Base-by-base conservation (phyloP, 345 rosid species). In the Alliaria petiolata region DNA sequence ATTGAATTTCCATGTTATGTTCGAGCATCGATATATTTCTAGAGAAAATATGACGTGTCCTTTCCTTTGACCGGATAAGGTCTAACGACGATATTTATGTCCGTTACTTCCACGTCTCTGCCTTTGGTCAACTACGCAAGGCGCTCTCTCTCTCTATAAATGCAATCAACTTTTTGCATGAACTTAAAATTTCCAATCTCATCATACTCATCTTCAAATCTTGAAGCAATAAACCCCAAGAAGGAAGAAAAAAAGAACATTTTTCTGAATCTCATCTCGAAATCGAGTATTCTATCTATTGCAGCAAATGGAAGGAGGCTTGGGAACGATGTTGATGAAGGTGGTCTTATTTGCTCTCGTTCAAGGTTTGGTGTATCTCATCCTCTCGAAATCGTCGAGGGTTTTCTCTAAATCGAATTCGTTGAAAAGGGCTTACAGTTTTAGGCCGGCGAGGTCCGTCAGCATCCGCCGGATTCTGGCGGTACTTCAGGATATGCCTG, bases 351-450 rank as follows among this genome's bases (percentile, higher is more conserved):
- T 87, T 56, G 70, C 72, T 7, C 4, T 82, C 10, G 86, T 89
- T 4, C 92, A 89, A 67, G 86, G 78, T 19, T 66, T 89, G 77
- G 85, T 89, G 7, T 89, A 85, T 69, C 76, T 87, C 47, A 85
- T 87, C 17, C 87, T 87, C 10, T 52, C 82, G 10, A 83, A 81
- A 26, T 87, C 92, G 0, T 89, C 92, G 8, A 82, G 70, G 69
- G 55, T 85, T 46, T 87, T 89, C 83, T 85, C 90, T 60, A 68
- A 30, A 47, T 74, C 72, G 8, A 80, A 79, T 35, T 66, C 72
- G 8, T 30, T 33, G 28, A 58, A 31, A 34, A 63, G 76, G 62
- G 74, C 86, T 7, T 58, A 65, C 44, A 85, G 85, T 69, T 86
- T 84, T 83, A 79, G 62, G 44, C 76, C 82, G 1, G 87, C 83